These are phyloP conservation scores for Aspergillus clavatus DNA, from an alignment of 2,329 filamentous ascomycete genomes.

Conservation along the genomic window DNA sequence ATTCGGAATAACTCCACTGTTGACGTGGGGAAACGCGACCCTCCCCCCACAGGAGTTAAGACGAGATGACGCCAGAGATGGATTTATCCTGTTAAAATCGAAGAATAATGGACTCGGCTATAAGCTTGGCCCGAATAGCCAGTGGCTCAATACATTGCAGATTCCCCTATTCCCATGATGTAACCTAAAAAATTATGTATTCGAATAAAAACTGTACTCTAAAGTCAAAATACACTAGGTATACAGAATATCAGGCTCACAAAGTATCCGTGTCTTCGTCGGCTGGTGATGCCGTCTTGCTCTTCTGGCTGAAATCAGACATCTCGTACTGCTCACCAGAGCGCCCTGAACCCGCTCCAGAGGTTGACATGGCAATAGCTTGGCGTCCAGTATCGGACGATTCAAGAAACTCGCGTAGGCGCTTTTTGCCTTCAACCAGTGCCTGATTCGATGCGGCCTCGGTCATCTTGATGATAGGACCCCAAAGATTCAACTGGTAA, in stretches of 20 bases:
- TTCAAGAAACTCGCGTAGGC: constrained; percentile 83
- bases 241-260: constrained; percentile 19
- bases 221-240: neutral
- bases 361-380: constrained; percentile 68
- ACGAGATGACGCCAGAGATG: too few relatives aligned
- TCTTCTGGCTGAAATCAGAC: constrained; percentile 32
- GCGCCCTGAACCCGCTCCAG: constrained; percentile 26
- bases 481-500: constrained; percentile 90
- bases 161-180: too few relatives aligned
- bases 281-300: constrained; percentile 14
- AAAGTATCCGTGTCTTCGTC: constrained; percentile 34
- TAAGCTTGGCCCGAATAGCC: too few relatives aligned
- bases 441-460: constrained; percentile 85
- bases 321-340: constrained; percentile 57
- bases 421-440: constrained; percentile 85
- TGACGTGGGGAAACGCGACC: neutral
- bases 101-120: too few relatives aligned
- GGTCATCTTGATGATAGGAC: constrained; percentile 91
- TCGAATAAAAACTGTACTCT: neutral
- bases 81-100: too few relatives aligned
- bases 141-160: too few relatives aligned
- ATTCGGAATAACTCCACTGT: neutral
- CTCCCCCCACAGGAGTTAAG: neutral
- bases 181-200: neutral
- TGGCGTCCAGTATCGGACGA: constrained; percentile 78